Conservation (phyloP, 371 early-diverging fungal species). For the Blakeslea trispora region DNA sequence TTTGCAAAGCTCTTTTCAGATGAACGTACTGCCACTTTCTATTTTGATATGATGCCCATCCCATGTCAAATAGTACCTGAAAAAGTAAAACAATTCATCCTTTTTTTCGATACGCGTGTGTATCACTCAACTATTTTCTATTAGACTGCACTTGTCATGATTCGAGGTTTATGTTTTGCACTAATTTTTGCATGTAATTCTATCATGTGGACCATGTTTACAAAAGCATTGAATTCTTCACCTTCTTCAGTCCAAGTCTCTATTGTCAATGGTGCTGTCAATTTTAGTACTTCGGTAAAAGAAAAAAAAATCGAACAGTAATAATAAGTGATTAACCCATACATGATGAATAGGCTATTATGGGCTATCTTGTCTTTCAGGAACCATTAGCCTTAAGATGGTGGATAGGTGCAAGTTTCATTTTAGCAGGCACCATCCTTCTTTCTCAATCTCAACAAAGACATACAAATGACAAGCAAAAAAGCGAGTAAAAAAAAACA, state of each 20-base stretch:
- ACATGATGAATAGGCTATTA: conserved; percentile 50
- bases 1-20: conserved; percentile 75
- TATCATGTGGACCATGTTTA: conserved; percentile 81
- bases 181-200: conserved; percentile 70
- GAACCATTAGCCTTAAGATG: conserved; percentile 71
- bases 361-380: conserved; percentile 67
- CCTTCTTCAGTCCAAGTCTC: conserved; percentile 71
- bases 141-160: conserved; percentile 40
- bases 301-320: neutral
- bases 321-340: no score
- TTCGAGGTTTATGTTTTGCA: conserved; percentile 57
- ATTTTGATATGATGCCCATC: conserved; percentile 13
- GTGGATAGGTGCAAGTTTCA: conserved; percentile 80
- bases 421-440: conserved; percentile 62
- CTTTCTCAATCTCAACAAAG: conserved; percentile 43
- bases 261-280: conserved; percentile 72
- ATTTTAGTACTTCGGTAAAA: conserved; percentile 69
- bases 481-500: neutral
- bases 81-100: conserved; percentile 9
- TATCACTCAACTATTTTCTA: neutral
- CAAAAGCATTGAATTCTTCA: conserved; percentile 73
- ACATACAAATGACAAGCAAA: conserved; percentile 15
- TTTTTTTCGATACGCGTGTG: neutral
- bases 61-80: conserved; percentile 18
- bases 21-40: conserved; percentile 45